Base-by-base conservation (phyloP, 371 early-diverging fungal genomes). In the Apophysomyces variabilis region DNA sequence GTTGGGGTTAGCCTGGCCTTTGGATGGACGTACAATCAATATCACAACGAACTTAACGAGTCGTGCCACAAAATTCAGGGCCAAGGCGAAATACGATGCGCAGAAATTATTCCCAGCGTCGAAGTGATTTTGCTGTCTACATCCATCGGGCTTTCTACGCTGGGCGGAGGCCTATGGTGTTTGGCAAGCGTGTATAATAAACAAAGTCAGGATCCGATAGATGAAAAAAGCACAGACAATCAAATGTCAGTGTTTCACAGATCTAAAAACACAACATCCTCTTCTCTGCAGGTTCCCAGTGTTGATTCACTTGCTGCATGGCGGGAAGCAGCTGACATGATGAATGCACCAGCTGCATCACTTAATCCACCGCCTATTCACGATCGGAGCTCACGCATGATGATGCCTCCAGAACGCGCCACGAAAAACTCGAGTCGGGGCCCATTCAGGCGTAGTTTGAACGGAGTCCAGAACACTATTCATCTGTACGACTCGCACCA, bases 61-160 rank as follows among this genome's bases (percentile, higher is more conserved):
- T 66, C 67, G n/a, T 71, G 71, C 62, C 43, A 64, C 54, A 50
- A n/a, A 21, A 26, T 38, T 4, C 60, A 41, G 60, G 43, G 21
- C 8, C 47, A 47, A 32, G 70, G 65, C 46, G 44, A 26, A 7
- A 46, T 73, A 14, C 38, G 62, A 21, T 79, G 79, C 59, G 67
- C 66, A 47, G 46, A 54, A 11, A 63, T 71, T 38, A 39, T 56
- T 37, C 56, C 68, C 36, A 66, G 68, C 8, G 56, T 66, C 35
- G 79, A 79, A 62, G 66, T 69, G 13, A 60, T 74, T 60, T 35
- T 76, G 3, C 65, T 79, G 60, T 63, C 62, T 12, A 56, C 71
- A 8, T 72, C 77, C 13, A 44, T 76, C 13, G 65, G 44, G 5
- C 56, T 69, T 26, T 58, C 67, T 12, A 70, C 66, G 38, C n/a